A percentile compares a stretch with the other conserved stretches of the same genome.
Evolutionary conservation across 2,329 filamentous ascomycete species (phyloP).

Genomic region (Periglandula ipomoeae): DNA sequence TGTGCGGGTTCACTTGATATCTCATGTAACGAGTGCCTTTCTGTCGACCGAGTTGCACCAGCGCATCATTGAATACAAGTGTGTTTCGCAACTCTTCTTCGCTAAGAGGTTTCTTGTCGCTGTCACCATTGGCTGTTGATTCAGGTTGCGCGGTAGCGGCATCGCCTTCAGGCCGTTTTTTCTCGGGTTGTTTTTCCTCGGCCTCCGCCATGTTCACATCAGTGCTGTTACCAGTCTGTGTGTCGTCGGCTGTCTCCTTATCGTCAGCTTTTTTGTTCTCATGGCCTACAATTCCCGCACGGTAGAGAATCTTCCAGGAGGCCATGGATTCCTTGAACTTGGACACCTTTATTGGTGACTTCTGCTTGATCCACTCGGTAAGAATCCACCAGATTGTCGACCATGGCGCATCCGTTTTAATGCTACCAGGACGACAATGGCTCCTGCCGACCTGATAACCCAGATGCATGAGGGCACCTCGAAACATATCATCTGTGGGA

Average conservation of each 20-base stretch:
- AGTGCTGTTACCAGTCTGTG: neutral
- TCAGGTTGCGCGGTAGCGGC: constrained; percentile 7
- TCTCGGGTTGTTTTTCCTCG: constrained; percentile 12
- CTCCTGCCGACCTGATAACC: constrained; percentile 80
- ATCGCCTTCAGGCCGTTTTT: constrained; percentile 5
- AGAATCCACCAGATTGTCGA: constrained; percentile 84
- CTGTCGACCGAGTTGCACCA: constrained; percentile 68
- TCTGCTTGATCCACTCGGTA: constrained; percentile 81
- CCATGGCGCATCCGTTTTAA: constrained; percentile 94
- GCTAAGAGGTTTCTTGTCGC: constrained; percentile 11
- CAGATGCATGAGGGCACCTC: constrained; percentile 70
- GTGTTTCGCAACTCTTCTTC: constrained; percentile 47
- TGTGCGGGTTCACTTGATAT: constrained; percentile 82
- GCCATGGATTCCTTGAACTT: constrained; percentile 61
- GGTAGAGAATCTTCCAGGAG: constrained; percentile 58
- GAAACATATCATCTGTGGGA: constrained; percentile 68
- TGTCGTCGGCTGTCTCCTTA: neutral
- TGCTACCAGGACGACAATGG: constrained; percentile 79
- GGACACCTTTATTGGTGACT: constrained; percentile 64
- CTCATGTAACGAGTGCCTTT: constrained; percentile 61
- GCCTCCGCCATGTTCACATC: constrained; percentile 32
- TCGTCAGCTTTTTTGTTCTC: constrained; percentile 10
- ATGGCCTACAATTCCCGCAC: constrained; percentile 27
- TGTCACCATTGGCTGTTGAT: constrained; percentile 14
- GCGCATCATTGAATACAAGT: constrained; percentile 62